phyloP scores from a whole-genome alignment of 169 alveolate genomes.

The Cyclospora cayetanensis region DNA sequence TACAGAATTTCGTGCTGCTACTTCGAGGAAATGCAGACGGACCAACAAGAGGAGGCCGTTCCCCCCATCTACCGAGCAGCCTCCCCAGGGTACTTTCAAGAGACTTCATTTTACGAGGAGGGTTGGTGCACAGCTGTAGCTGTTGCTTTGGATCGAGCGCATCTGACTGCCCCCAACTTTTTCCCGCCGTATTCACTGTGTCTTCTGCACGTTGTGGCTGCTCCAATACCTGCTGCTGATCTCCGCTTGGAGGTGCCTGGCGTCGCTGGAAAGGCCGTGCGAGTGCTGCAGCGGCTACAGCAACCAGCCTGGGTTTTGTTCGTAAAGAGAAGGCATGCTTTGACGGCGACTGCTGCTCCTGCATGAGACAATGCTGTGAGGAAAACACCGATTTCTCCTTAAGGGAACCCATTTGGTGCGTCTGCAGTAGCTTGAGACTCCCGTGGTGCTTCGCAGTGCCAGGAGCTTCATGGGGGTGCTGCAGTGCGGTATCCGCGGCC shows the following conservation, averaged over 20 bases:
- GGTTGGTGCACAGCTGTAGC: not conserved
- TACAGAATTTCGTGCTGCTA: not conserved
- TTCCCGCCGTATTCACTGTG: not conserved
- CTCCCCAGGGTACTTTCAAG: not conserved
- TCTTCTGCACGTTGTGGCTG: not conserved
- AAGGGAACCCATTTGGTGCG: no score
- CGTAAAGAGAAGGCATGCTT: not conserved
- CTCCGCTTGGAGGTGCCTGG: not conserved
- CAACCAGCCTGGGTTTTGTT: not conserved
- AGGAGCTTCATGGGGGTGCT: no score
- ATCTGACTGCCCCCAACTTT: not conserved
- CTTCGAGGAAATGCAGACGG: not conserved
- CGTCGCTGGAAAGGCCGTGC: constrained; percentile 2
- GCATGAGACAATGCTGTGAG: no score
- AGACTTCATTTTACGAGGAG: not conserved
- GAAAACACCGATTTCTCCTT: no score
- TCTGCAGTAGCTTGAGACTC: no score
- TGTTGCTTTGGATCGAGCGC: not conserved
- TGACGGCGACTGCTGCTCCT: not conserved
- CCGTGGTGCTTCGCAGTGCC: no score
- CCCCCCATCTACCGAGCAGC: constrained; percentile 42
- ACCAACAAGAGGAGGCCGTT: not conserved
- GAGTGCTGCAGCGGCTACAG: constrained; percentile 19
- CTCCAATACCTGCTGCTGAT: not conserved
- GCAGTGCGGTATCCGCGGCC: no score